Percentiles rank a stretch among this genome's conserved stretches.
phyloP scores from a whole-genome alignment of 306 rosid genomes.

The Cajanus cajan region DNA sequence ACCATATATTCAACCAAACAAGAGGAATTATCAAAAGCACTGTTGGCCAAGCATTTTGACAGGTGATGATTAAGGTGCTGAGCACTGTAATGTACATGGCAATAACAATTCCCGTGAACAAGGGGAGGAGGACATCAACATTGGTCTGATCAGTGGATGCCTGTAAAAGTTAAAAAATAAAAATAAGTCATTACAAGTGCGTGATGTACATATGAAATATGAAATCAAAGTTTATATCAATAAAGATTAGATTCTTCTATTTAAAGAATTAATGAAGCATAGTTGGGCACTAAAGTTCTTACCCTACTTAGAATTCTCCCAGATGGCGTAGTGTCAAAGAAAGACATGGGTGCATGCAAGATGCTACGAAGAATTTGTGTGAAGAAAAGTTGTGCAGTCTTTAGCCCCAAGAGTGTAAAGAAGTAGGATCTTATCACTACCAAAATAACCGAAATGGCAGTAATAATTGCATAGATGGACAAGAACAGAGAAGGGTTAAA shows the following conservation, averaged over 20 bases:
- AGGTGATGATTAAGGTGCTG: constrained; percentile 54
- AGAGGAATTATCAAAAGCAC: constrained; percentile 66
- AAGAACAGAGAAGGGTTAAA: constrained; percentile 59
- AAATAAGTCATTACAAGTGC: background rate
- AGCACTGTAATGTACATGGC: constrained; percentile 58
- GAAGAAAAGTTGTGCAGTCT: constrained; percentile 66
- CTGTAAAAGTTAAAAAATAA: constrained; percentile 28
- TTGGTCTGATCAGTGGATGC: constrained; percentile 82
- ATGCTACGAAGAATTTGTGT: constrained; percentile 58
- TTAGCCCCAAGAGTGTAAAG: constrained; percentile 50
- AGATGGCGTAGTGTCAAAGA: constrained; percentile 87
- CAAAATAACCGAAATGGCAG: constrained; percentile 41
- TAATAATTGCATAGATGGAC: constrained; percentile 48
- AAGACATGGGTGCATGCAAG: constrained; percentile 84
- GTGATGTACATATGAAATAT: background rate
- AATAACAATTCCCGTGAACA: constrained; percentile 32
- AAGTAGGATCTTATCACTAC: constrained; percentile 39
- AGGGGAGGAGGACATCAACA: constrained; percentile 58
- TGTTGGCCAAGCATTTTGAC: constrained; percentile 85
- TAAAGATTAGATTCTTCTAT: background rate
- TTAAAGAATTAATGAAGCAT: background rate
- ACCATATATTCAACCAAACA: constrained; percentile 71
- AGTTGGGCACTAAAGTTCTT: constrained; percentile 25
- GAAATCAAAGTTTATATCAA: background rate
- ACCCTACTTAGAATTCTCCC: constrained; percentile 88